Percentiles rank a stretch among this genome's conserved stretches.
These are phyloP conservation scores for Candida tibetensis DNA, from an alignment of 805 yeast genomes.

Conservation along the genomic window DNA sequence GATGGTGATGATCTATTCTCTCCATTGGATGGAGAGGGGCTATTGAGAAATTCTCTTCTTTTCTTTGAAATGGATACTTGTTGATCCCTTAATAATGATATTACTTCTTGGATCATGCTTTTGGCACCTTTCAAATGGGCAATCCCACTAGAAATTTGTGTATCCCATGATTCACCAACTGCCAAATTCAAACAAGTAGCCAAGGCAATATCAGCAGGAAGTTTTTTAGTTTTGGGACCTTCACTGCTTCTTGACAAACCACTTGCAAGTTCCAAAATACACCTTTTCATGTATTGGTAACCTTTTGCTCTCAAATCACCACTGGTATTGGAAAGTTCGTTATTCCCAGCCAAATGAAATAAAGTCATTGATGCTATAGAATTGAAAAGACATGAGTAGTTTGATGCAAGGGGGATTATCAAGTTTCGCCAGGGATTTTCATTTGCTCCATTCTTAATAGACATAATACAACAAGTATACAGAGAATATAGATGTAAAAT, in stretches of 20 bases:
- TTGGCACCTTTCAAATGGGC: slow-evolving; percentile 68
- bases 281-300: slow-evolving; percentile 54
- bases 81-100: slow-evolving; percentile 26
- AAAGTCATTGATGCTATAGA: slow-evolving; percentile 67
- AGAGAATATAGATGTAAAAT: slow-evolving; percentile 32
- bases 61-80: slow-evolving; percentile 15
- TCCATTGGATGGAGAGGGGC: slow-evolving; percentile 8
- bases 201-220: slow-evolving; percentile 64
- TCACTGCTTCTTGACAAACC: slow-evolving; percentile 41
- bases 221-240: slow-evolving; percentile 14
- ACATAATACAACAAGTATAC: slow-evolving; percentile 48
- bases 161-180: slow-evolving; percentile 67
- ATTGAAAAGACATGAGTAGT: slow-evolving; percentile 55
- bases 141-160: slow-evolving; percentile 63
- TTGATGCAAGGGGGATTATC: slow-evolving; percentile 54
- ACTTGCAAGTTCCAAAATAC: slow-evolving; percentile 57
- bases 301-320: slow-evolving; percentile 48
- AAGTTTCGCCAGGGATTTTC: slow-evolving; percentile 69
- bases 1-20: slow-evolving; percentile 10
- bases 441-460: slow-evolving; percentile 59
- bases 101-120: slow-evolving; percentile 53
- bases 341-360: slow-evolving; percentile 48
- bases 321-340: slow-evolving; percentile 42
- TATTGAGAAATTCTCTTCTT: slow-evolving; percentile 8
- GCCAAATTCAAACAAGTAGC: slow-evolving; percentile 64